Percentiles rank a stretch among this genome's conserved stretches.
phyloP scores from a whole-genome alignment of 2,329 filamentous ascomycete genomes.

The Pseudogymnoascus sp. region DNA sequence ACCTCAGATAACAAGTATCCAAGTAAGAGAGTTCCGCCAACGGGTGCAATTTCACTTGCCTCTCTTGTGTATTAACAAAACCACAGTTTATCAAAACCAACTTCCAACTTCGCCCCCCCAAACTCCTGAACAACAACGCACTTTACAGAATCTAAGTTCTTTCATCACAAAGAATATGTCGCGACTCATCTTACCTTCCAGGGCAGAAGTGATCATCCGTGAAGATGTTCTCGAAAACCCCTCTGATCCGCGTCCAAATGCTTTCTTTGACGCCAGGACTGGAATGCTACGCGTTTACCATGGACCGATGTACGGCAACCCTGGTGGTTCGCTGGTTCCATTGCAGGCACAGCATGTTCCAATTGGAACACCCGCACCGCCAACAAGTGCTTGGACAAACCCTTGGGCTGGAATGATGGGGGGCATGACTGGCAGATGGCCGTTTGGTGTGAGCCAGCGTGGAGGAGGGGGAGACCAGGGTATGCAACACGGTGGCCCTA shows the following conservation, averaged over 20 bases:
- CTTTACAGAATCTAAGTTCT: constrained; percentile 4
- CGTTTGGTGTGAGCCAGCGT: neutral
- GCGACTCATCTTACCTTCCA: constrained; percentile 41
- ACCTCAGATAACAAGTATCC: neutral
- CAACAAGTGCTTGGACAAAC: neutral
- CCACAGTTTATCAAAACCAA: neutral
- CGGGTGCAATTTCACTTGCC: neutral
- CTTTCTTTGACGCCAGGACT: constrained; percentile 47
- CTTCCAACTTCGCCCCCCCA: neutral
- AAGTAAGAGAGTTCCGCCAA: neutral
- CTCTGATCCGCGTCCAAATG: constrained; percentile 50
- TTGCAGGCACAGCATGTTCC: constrained; percentile 27
- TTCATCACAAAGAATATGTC: constrained; percentile 23
- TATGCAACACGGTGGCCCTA: neutral
- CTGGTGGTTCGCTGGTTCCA: constrained; percentile 41
- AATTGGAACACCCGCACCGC: constrained; percentile 1
- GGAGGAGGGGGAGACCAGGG: neutral
- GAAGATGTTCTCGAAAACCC: constrained; percentile 48
- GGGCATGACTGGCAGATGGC: neutral
- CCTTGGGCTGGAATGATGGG: constrained; percentile 3
- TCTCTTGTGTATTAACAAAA: neutral
- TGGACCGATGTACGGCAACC: constrained; percentile 47
- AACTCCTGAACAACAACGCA: constrained; percentile 1
- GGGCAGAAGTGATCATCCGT: constrained; percentile 44
- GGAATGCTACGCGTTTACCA: constrained; percentile 51